A percentile compares a stretch with the other conserved stretches of the same genome.
Evolutionary conservation across 805 yeast species (phyloP).

Genomic region (Sugiyamaella marilandica): DNA sequence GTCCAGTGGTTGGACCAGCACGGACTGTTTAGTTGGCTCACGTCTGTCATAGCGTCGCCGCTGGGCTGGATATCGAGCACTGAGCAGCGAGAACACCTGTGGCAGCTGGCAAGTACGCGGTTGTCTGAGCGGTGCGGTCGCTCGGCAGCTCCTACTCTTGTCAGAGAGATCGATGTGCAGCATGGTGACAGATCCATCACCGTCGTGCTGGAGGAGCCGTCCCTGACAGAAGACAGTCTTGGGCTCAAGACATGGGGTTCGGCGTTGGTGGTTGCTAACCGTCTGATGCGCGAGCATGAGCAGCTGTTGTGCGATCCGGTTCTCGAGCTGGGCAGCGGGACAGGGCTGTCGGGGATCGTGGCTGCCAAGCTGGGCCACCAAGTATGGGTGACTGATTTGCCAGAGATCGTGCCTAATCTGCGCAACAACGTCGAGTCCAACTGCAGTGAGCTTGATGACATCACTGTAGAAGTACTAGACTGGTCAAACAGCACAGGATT

Average conservation of each 20-base stretch:
- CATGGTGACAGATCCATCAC: constrained; percentile 17
- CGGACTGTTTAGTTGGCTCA: constrained; percentile 32
- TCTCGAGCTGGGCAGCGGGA: constrained; percentile 87
- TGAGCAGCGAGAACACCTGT: constrained; percentile 34
- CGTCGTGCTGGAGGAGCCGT: constrained; percentile 62
- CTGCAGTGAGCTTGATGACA: constrained; percentile 18
- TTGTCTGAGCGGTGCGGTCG: constrained; percentile 82
- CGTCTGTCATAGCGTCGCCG: constrained; percentile 27
- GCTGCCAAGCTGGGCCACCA: constrained; percentile 49
- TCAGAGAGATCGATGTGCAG: constrained; percentile 48
- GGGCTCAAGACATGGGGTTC: constrained; percentile 98
- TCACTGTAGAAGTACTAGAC: constrained; percentile 54
- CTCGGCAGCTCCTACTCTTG: constrained; percentile 70
- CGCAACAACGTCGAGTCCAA: constrained; percentile 55
- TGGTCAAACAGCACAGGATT: constrained; percentile 60
- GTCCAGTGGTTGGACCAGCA: constrained; percentile 10
- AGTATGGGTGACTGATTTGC: constrained; percentile 66
- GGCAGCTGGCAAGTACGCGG: constrained; percentile 55
- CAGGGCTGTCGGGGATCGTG: constrained; percentile 83
- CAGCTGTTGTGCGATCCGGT: constrained; percentile 25
- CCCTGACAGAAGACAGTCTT: constrained; percentile 76
- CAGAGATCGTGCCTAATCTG: constrained; percentile 70
- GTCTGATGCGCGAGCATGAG: constrained; percentile 33
- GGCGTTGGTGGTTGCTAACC: constrained; percentile 59
- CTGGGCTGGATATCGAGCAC: constrained; percentile 42